Evolutionary conservation across 352 stramenopile species (phyloP), one percentile per base, ranked within the genome.

Genomic region (Phytophthora pini): DNA sequence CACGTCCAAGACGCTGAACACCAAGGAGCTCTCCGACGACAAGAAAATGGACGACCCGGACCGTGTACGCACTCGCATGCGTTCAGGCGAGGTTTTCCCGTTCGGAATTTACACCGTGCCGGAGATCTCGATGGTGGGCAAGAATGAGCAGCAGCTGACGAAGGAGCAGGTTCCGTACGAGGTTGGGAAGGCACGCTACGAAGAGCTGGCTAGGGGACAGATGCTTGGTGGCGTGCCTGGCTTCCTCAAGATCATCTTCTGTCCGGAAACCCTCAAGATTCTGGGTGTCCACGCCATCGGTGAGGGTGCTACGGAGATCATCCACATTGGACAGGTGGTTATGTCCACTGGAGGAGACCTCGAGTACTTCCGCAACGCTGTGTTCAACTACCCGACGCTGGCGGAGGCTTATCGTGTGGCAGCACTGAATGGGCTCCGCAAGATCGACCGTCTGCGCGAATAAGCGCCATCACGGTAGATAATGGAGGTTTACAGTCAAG

Each of bases 371-470:
- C 83, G 86, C 50, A 93, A 93, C 53, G 87, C 90, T 22, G 90
- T 97, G 59, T 97, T 97, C 72, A 97, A 97, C 77, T 97, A 96
- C 77, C 90, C 90, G 44, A 97, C 89, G 26, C 74, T 97, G 50
- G 89, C 89, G 11, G 90, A 97, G 71, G 87, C 84, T 13, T 94
- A 94, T 70, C 87, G 87, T 12, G 87, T 94, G 26, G 87, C 87
- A 44, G 87, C 87, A 17, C 70, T 93, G 31, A 88, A 94, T 56
- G 87, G 87, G 6, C 70, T 95, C 24, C 70, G 79, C 39, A 93
- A 93, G 65, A 74, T 93, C 20, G 85, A 92, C 38, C 70, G 74
- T 52, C 51, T 90, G 32, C 68, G 67, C 17, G 68, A 67, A 27
- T 77, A 65, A 72, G 27, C 38, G 8, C 47, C n/a, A 20, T 36